These are phyloP conservation scores for Nannizziopsis arthrosporioides DNA, from an alignment of 2,329 filamentous ascomycete species.

Conservation along the genomic window DNA sequence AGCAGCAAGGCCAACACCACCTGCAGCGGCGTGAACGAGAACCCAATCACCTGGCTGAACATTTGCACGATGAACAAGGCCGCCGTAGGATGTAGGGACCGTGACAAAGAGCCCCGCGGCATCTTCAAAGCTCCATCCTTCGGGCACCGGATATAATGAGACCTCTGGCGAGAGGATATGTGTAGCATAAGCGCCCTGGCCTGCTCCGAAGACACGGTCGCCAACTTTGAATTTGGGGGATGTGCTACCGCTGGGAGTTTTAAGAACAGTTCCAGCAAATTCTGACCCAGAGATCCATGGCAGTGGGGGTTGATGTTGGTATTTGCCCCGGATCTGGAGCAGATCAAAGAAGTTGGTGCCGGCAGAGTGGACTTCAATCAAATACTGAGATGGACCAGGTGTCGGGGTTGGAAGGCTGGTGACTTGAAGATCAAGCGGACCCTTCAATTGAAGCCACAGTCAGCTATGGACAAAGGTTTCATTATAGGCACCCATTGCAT, in stretches of 20 bases:
- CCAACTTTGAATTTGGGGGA: constrained; percentile 59
- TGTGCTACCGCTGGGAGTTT: constrained; percentile 45
- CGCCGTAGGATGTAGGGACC: constrained; percentile 78
- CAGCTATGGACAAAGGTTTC: neutral
- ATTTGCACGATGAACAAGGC: constrained; percentile 63
- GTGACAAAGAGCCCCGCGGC: constrained; percentile 86
- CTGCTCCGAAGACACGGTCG: constrained; percentile 73
- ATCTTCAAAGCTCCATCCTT: constrained; percentile 71
- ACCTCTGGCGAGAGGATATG: constrained; percentile 57
- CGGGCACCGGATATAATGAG: constrained; percentile 59
- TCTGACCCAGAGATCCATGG: constrained; percentile 82
- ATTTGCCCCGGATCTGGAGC: constrained; percentile 88
- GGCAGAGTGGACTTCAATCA: constrained; percentile 73
- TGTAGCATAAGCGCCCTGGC: constrained; percentile 76
- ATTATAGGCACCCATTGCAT: constrained; percentile 2
- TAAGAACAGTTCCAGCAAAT: constrained; percentile 67
- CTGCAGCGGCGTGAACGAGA: constrained; percentile 82
- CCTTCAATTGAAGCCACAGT: constrained; percentile 36
- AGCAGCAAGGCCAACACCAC: constrained; percentile 80
- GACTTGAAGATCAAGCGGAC: constrained; percentile 66
- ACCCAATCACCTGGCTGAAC: constrained; percentile 75
- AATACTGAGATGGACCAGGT: constrained; percentile 62
- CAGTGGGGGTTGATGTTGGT: constrained; percentile 79
- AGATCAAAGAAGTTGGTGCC: constrained; percentile 97
- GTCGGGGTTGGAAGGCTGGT: constrained; percentile 61